Evolutionary conservation across 768 basidiomycete species (phyloP).

Genomic region (Mycena amicta): DNA sequence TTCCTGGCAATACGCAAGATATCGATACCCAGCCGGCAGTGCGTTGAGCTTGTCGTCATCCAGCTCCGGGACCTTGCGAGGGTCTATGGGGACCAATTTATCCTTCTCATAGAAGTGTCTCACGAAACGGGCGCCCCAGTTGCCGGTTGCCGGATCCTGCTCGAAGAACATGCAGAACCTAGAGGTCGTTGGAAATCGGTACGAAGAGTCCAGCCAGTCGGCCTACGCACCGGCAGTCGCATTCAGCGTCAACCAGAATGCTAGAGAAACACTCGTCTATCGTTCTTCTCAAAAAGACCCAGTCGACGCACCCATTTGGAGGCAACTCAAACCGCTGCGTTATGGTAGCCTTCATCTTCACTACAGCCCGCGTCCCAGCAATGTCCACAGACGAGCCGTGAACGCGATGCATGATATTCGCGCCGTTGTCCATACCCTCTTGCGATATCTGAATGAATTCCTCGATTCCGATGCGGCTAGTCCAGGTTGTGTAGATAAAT

Average conservation of each 20-base stretch:
- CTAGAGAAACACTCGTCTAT: too few relatives aligned
- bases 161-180: slow-evolving; percentile 29
- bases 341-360: slow-evolving; percentile 36
- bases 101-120: slow-evolving; percentile 30
- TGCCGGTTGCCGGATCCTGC: slow-evolving; percentile 7
- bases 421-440: slow-evolving; percentile 26
- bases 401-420: slow-evolving; percentile 25
- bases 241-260: slow-evolving; percentile 23
- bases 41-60: slow-evolving; percentile 22
- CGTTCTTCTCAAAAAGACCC: background rate
- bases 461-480: slow-evolving; percentile 23
- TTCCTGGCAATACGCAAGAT: slow-evolving; percentile 27
- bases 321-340: slow-evolving; percentile 25
- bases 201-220: background rate
- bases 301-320: slow-evolving; percentile 11
- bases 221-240: slow-evolving; percentile 21
- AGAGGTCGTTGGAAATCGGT: background rate
- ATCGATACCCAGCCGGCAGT: slow-evolving; percentile 24
- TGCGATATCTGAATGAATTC: slow-evolving; percentile 24
- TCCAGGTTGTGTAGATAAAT: slow-evolving; percentile 27
- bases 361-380: slow-evolving; percentile 32
- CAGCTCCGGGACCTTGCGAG: slow-evolving; percentile 19
- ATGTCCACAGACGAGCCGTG: slow-evolving; percentile 29
- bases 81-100: slow-evolving; percentile 26
- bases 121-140: slow-evolving; percentile 26